phyloP scores from a whole-genome alignment of 805 yeast species.

The Yamadazyma tumulicola region DNA sequence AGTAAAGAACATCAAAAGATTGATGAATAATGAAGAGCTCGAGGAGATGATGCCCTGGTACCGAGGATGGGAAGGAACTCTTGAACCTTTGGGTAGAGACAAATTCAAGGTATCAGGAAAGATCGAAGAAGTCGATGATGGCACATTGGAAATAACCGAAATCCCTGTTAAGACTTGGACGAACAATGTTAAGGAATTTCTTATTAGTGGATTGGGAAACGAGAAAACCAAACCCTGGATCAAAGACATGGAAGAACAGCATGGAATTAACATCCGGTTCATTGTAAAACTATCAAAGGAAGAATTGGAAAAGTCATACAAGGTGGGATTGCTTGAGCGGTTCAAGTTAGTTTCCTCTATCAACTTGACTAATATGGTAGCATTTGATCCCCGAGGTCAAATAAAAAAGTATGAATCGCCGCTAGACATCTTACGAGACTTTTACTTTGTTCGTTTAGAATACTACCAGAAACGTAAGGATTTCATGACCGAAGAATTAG shows the following conservation, averaged over 20 bases:
- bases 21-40: slow-evolving; percentile 71
- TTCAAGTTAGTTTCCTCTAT: slow-evolving; percentile 73
- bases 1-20: slow-evolving; percentile 64
- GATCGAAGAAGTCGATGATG: slow-evolving; percentile 76
- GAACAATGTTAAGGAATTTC: slow-evolving; percentile 78
- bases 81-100: slow-evolving; percentile 62
- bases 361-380: slow-evolving; percentile 85
- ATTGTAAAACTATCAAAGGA: slow-evolving; percentile 69
- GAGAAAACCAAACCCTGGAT: slow-evolving; percentile 83
- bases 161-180: slow-evolving; percentile 94
- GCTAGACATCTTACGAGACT: slow-evolving; percentile 77
- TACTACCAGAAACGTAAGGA: slow-evolving; percentile 91
- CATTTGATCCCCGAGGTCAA: slow-evolving; percentile 86
- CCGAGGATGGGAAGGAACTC: slow-evolving; percentile 88
- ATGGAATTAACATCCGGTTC: slow-evolving; percentile 75
- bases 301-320: slow-evolving; percentile 77
- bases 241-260: slow-evolving; percentile 93
- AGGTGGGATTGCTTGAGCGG: slow-evolving; percentile 76
- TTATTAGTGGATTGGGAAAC: slow-evolving; percentile 71
- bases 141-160: slow-evolving; percentile 84
- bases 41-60: slow-evolving; percentile 88
- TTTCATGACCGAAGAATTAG: slow-evolving; percentile 60
- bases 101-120: slow-evolving; percentile 75
- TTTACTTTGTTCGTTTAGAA: slow-evolving; percentile 81
- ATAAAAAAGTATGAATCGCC: slow-evolving; percentile 77